phyloP scores from a whole-genome alignment of 495 filamentous ascomycete genomes.

The Talaromyces adpressus region DNA sequence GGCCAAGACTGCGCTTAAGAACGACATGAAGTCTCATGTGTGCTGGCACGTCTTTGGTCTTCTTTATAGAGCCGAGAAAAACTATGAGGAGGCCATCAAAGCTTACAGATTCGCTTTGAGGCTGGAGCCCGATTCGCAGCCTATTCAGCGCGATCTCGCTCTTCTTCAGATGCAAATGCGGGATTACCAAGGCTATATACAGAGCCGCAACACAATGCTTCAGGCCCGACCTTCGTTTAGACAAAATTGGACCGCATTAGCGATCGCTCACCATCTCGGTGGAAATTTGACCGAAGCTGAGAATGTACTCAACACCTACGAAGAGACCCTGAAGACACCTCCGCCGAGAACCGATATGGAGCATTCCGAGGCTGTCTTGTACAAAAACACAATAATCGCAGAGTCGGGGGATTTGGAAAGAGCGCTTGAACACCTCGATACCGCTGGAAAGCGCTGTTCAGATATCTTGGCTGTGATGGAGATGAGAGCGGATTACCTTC shows the following conservation, averaged over 20 bases:
- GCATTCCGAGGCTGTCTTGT: constrained; percentile 91
- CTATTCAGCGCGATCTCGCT: constrained; percentile 91
- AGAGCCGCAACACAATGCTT: constrained; percentile 78
- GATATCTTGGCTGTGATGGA: constrained; percentile 91
- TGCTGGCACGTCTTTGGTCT: constrained; percentile 99
- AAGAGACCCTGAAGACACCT: constrained; percentile 76
- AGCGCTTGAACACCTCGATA: constrained; percentile 82
- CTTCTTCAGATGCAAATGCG: constrained; percentile 94
- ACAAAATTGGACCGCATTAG: constrained; percentile 93
- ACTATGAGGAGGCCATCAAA: constrained; percentile 98
- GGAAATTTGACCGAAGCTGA: constrained; percentile 83
- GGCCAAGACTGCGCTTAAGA: constrained; percentile 81
- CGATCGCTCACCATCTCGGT: constrained; percentile 83
- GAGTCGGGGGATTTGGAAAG: constrained; percentile 71
- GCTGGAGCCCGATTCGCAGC: constrained; percentile 84
- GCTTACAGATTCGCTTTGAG: constrained; percentile 92
- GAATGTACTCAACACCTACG: constrained; percentile 82
- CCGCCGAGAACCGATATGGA: constrained; percentile 77
- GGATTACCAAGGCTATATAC: constrained; percentile 88
- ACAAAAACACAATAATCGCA: constrained; percentile 93
- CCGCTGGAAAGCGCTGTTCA: constrained; percentile 64
- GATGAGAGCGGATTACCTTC: constrained; percentile 74
- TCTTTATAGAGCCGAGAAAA: constrained; percentile 85
- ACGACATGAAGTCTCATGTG: constrained; percentile 97
- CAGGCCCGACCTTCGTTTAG: constrained; percentile 69